Percentiles rank a stretch among this genome's conserved stretches.
Evolutionary conservation across 768 basidiomycete genomes (phyloP).

Genomic region (Cyclocybe cylindracea): DNA sequence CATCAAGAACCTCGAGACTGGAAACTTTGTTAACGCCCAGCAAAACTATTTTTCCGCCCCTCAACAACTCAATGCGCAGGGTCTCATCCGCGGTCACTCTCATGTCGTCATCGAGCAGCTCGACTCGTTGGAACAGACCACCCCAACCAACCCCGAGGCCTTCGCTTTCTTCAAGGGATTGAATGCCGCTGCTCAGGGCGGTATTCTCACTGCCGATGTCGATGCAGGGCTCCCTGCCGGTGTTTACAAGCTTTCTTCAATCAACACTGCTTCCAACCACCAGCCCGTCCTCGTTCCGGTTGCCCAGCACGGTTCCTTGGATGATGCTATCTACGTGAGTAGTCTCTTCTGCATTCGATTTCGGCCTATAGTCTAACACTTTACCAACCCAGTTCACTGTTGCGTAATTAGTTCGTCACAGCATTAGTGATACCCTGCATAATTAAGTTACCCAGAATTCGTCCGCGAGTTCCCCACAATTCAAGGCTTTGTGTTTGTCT

Average conservation of each 20-base stretch:
- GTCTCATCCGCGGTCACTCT: constrained; percentile 56
- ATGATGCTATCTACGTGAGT: constrained; percentile 60
- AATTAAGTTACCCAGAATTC: not conserved
- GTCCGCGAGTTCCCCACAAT: not conserved
- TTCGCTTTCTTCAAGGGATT: constrained; percentile 64
- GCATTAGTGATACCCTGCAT: not conserved
- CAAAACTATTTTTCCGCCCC: constrained; percentile 58
- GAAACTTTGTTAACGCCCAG: constrained; percentile 58
- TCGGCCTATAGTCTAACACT: not conserved
- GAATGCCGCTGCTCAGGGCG: constrained; percentile 45
- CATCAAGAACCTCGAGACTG: constrained; percentile 48
- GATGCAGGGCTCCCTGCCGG: constrained; percentile 57
- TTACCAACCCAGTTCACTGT: constrained; percentile 25
- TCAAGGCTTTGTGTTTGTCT: not conserved
- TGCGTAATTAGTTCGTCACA: constrained; percentile 10
- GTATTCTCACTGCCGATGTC: constrained; percentile 55
- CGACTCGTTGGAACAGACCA: constrained; percentile 43
- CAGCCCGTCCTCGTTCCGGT: constrained; percentile 59
- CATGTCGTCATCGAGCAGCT: constrained; percentile 61
- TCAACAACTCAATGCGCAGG: constrained; percentile 52
- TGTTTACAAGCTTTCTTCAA: constrained; percentile 59
- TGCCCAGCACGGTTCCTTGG: constrained; percentile 59
- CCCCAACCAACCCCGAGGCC: constrained; percentile 45
- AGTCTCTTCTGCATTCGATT: not conserved
- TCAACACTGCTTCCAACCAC: constrained; percentile 61